Evolutionary conservation across 768 basidiomycete species (phyloP), one percentile per base, ranked within the genome.

Genomic region (Aureoboletus auriporus): DNA sequence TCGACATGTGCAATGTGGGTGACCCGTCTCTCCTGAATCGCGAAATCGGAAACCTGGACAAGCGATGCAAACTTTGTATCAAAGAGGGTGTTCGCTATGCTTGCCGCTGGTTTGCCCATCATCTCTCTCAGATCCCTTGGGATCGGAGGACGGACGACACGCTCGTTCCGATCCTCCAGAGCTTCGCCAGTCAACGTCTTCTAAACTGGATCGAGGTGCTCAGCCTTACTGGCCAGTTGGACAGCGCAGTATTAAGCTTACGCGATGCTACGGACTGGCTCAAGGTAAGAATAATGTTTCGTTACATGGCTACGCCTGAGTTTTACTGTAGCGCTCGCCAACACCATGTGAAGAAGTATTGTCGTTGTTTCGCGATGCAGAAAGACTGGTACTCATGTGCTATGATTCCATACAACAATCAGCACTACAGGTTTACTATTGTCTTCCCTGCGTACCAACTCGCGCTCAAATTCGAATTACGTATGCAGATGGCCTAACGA

Each of bases 151-250:
- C 27, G 31, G 42, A 59, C 17, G 37, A 44, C 13, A 20, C 37
- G 9, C 53, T 59, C 14, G 2, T 58, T 30, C 33, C 36, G 1
- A 30, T 30, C 44, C 36, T 59, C 26, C 57, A 52, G 29, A 27
- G 26, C 16, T 59, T 59, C 10, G 50, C 42, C 23, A 44, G 26
- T 4, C 26, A 17, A 41, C 44, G 39, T 38, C 39, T 59, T 27
- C 42, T 59, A 12, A 49, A 50, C 37, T 59, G 57, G 57, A 51
- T 59, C 9, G 57, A 59, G 28, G 53, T 57, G 3, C 53, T 59
- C 31, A 59, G 57, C 40, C 28, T 59, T 7, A 47, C 46, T 16
- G 57, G 57, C 33, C 53, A 51, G 20, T 39, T 59, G 20, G 50
- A 52, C 13, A 58, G 47, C 27, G 53, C 50, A 20, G 44, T 55